Conservation (phyloP, 1,284 basidiomycete genomes). For the Microbotryomycetes sp. region DNA sequence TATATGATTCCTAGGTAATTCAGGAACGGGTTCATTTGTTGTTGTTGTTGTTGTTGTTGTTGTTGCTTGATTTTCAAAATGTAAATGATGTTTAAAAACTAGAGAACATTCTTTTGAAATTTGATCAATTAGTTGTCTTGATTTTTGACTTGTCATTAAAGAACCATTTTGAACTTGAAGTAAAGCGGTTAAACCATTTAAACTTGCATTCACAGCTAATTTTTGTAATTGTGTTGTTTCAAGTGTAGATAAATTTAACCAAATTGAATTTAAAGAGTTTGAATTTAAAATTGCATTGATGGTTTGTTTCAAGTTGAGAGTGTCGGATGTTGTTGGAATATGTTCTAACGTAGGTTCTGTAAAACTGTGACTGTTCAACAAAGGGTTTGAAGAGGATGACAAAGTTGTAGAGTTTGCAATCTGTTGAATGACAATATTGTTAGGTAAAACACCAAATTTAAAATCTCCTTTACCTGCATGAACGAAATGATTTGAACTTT, state of each 20-base stretch:
- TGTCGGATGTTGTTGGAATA: conserved; percentile 42
- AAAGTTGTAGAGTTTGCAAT: conserved; percentile 9
- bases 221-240: conserved; percentile 71
- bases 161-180: conserved; percentile 75
- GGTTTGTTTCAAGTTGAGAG: conserved; percentile 59
- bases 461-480: conserved; percentile 69
- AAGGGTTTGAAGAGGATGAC: conserved; percentile 34
- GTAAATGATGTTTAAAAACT: conserved; percentile 36
- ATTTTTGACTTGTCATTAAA: conserved; percentile 39
- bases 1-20: conserved; percentile 53
- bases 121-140: conserved; percentile 25
- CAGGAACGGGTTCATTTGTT: conserved; percentile 39
- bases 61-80: background rate
- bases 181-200: conserved; percentile 83
- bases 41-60: background rate
- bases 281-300: conserved; percentile 59
- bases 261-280: conserved; percentile 55
- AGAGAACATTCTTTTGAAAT: conserved; percentile 35
- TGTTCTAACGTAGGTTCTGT: conserved; percentile 52
- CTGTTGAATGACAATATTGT: conserved; percentile 44
- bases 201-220: conserved; percentile 72
- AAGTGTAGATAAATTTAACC: conserved; percentile 64
- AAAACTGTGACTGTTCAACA: conserved; percentile 33
- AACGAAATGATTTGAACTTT: conserved; percentile 48
- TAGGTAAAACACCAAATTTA: conserved; percentile 71